Base-by-base conservation (phyloP, 768 basidiomycete genomes). In the Lentinula edodes region DNA sequence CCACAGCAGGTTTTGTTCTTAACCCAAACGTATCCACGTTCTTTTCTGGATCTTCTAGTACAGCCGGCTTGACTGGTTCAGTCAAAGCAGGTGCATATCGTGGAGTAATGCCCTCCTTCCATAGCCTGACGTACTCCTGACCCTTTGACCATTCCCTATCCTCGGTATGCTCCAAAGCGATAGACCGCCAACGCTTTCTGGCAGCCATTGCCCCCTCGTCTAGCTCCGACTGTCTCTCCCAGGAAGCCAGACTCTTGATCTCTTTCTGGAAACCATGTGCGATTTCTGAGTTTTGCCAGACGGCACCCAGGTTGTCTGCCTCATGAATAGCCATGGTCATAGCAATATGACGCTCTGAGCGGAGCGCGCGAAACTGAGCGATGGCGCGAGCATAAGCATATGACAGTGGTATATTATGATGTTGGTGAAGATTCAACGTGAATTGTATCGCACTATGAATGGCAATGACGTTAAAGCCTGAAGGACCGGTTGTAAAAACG, bases 311-410 rank as follows among this genome's bases (percentile, higher is more conserved):
- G 7, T 83, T 73, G 66, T 89, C 80, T 13, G 95, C 94, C 74
- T 98, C 94, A 67, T 87, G 76, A 16, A 80, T 83, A 18, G 96
- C 95, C 57, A 92, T 84, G 3, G 80, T 77, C 42, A 85, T 86
- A 2, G 91, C 82, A 53, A 93, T 81, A 67, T 93, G 84, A 67
- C 90, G 88, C 72, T 92, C 89, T 39, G 93, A 87, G 42, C 95
- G 88, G 43, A 99, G 81, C 15, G 92, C 79, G 51, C 92, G 90
- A 75, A 95, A 99, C 73, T 98, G 93, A 5, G 86, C 80, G 9
- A 95, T 80, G 34, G 93, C 89, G 10, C 78, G 75, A 2, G 82
- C 80, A 72, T 99, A 99, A 12, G 97, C 96, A 51, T 86, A 74
- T 3, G 90, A 85, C 34, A 97, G 77, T 0, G 91, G 78, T 36